A percentile compares a stretch with the other conserved stretches of the same genome.
These are phyloP conservation scores for Termitomyces sp. DNA, from an alignment of 768 basidiomycete genomes.

Conservation along the genomic window DNA sequence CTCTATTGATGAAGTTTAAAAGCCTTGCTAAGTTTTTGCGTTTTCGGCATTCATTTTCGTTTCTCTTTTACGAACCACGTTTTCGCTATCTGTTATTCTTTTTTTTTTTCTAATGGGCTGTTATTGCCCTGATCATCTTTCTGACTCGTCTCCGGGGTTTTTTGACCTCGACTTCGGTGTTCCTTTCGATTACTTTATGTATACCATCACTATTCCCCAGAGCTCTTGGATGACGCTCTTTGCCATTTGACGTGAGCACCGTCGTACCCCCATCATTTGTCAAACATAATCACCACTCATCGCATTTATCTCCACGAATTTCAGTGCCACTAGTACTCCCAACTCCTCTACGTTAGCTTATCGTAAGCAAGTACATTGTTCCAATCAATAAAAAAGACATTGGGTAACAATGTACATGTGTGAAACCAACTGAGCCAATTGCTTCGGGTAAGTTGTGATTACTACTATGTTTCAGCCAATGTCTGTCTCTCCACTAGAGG, in stretches of 20 bases:
- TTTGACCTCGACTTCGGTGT: conserved; percentile 23
- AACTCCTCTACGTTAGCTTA: background rate
- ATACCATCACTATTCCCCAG: conserved; percentile 20
- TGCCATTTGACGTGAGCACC: conserved; percentile 47
- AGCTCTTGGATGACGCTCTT: conserved; percentile 12
- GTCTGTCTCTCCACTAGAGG: too few species aligned
- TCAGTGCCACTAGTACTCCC: too few species aligned
- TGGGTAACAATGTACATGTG: background rate
- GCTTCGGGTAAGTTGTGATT: too few species aligned
- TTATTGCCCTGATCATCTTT: background rate
- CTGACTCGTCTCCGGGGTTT: conserved; percentile 8
- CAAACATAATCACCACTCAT: too few species aligned
- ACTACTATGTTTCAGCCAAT: background rate
- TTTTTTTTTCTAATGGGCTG: background rate
- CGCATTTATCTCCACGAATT: background rate
- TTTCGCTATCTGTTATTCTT: background rate
- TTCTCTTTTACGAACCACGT: background rate
- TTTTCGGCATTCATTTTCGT: conserved; percentile 3
- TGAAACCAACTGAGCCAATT: too few species aligned
- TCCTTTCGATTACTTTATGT: conserved; percentile 16
- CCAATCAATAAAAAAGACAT: background rate
- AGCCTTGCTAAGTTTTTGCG: conserved; percentile 8
- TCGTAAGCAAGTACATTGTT: background rate
- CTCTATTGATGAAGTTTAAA: conserved; percentile 24
- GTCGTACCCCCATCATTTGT: conserved; percentile 34